Evolutionary conservation across 1,139 yeast genomes (phyloP).

Genomic region (Suhomyces kunorum): DNA sequence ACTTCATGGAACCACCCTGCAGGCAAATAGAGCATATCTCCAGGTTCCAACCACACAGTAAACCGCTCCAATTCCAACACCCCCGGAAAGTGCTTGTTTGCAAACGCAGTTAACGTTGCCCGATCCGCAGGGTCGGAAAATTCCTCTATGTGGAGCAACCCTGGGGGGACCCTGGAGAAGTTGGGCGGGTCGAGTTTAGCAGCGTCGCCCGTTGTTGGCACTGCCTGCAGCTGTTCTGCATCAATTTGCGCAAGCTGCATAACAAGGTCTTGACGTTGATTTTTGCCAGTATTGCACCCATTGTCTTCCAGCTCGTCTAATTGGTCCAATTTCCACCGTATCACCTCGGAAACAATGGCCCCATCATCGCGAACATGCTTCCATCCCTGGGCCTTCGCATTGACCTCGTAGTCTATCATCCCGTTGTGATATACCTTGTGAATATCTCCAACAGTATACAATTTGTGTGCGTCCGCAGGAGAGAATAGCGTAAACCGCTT

Average conservation of each 20-base stretch:
- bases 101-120: constrained; percentile 31
- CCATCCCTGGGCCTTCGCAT: constrained; percentile 61
- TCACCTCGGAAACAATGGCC: constrained; percentile 51
- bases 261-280: constrained; percentile 4
- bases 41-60: constrained; percentile 54
- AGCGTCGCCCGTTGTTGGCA: neutral
- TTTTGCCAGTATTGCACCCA: neutral
- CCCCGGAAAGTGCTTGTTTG: constrained; percentile 46
- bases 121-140: constrained; percentile 29
- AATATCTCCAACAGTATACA: constrained; percentile 63
- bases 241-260: constrained; percentile 8
- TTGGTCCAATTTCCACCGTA: constrained; percentile 34
- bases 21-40: constrained; percentile 69
- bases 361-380: constrained; percentile 61
- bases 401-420: constrained; percentile 58
- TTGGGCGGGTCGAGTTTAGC: constrained; percentile 61
- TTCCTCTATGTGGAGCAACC: constrained; percentile 59
- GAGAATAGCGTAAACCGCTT: constrained; percentile 67
- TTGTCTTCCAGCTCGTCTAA: constrained; percentile 8
- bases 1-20: constrained; percentile 86
- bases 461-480: constrained; percentile 57
- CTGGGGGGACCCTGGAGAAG: constrained; percentile 63
- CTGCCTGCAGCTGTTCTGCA: neutral
- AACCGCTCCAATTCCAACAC: constrained; percentile 43
- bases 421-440: constrained; percentile 57